These are phyloP conservation scores for Carex cristatella DNA, from an alignment of 176 grass and related monocot genomes.

Conservation along the genomic window DNA sequence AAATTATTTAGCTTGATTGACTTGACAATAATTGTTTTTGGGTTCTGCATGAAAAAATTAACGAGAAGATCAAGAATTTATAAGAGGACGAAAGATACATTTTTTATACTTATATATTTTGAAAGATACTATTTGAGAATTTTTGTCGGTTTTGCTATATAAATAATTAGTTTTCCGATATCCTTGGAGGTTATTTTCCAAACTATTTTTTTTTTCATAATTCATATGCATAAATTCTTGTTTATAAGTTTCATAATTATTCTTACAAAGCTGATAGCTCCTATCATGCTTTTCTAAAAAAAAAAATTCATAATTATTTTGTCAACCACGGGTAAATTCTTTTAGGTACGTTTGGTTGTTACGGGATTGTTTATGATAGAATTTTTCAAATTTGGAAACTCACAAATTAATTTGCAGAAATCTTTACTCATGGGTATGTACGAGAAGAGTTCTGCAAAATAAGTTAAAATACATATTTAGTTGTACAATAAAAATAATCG, in stretches of 20 bases:
- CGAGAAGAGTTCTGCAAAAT: too few species aligned
- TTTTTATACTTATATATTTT: neutral
- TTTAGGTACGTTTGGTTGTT: neutral
- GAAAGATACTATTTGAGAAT: neutral
- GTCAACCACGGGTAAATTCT: neutral
- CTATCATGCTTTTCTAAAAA: too few species aligned
- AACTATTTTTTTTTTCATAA: neutral
- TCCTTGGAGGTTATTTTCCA: neutral
- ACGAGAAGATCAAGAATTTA: neutral
- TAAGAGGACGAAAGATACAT: neutral
- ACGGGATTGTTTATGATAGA: too few species aligned
- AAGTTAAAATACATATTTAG: too few species aligned
- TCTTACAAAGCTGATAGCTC: too few species aligned
- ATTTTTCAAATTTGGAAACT: fast-evolving
- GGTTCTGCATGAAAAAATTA: neutral
- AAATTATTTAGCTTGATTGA: neutral
- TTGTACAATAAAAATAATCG: too few species aligned
- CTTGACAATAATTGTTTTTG: neutral
- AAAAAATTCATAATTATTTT: neutral
- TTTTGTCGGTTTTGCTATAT: too few species aligned
- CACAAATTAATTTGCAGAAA: too few species aligned
- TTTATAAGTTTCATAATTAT: neutral
- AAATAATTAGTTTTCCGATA: too few species aligned
- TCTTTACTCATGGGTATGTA: too few species aligned
- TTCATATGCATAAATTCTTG: neutral